Evolutionary conservation across 768 basidiomycete species (phyloP), one percentile per base, ranked within the genome.

Genomic region (Kockovaella imperatae): DNA sequence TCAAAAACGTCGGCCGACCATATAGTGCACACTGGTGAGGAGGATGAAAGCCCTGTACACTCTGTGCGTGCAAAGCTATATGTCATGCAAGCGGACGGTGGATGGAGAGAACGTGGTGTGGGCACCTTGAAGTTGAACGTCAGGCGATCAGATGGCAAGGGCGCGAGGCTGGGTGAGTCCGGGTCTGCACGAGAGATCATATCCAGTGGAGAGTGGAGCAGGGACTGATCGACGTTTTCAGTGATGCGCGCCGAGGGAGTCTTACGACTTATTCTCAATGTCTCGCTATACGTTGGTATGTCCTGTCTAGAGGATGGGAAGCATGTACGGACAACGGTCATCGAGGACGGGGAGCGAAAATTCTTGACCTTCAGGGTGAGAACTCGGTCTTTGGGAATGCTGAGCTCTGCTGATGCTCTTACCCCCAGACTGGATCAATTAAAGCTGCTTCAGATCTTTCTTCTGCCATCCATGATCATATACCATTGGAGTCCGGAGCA

Each of bases 181-280:
- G n/a, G n/a, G n/a, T n/a, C n/a, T 20, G 15, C 17, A 15, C 2
- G 32, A 34, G 14, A 17, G 32, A 34, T 34, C 14, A 10, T 44
- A 4, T n/a, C 23, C n/a, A 11, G 32, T n/a, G 11, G n/a, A 11
- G 11, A 34, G n/a, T n/a, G 11, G n/a, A 11, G 11, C 11, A 11
- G 11, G 32, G n/a, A 34, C 32, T 34, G n/a, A 11, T n/a, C n/a
- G n/a, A 11, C n/a, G n/a, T 34, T 45, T 20, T 25, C 54, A 74
- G 73, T 74, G 21, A 74, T 74, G 73, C 58, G 73, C 14, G 70
- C 73, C 7, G 73, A 74, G 40, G 73, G 71, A 18, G 72, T 73
- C 21, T 52, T 71, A n/a, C 65, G 73, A 2, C 51, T 73, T 15
- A 67, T 74, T 42, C 53, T 74, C 40, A 74, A 74, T 49, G 65